Conservation (phyloP, 1,284 basidiomycete species). For the Moniliella sp. region DNA sequence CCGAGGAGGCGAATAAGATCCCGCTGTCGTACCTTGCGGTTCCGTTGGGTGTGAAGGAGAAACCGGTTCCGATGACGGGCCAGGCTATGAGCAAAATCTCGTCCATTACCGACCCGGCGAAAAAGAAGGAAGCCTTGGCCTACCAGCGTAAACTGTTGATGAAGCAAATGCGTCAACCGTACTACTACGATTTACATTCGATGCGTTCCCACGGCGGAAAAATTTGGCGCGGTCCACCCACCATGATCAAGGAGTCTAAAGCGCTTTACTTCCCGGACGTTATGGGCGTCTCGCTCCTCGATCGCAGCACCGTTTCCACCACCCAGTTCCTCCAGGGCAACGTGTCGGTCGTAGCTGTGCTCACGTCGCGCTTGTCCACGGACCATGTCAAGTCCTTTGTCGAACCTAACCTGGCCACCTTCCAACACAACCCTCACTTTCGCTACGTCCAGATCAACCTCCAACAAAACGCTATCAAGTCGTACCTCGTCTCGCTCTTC, state of each 20-base stretch:
- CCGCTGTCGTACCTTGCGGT: constrained; percentile 44
- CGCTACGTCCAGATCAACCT: constrained; percentile 68
- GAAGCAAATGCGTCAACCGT: constrained; percentile 63
- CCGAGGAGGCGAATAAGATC: constrained; percentile 8
- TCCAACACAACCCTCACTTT: constrained; percentile 47
- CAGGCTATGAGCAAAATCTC: background rate
- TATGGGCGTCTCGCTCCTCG: constrained; percentile 47
- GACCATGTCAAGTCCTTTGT: constrained; percentile 60
- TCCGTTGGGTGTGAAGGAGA: constrained; percentile 49
- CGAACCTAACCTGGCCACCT: constrained; percentile 45
- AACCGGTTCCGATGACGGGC: constrained; percentile 25
- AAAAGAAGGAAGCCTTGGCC: background rate
- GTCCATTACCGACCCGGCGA: background rate
- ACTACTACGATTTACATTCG: constrained; percentile 70
- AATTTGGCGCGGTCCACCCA: constrained; percentile 74
- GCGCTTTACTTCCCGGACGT: constrained; percentile 73
- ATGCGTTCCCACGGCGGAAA: constrained; percentile 69
- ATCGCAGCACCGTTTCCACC: constrained; percentile 48
- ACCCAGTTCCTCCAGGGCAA: constrained; percentile 54
- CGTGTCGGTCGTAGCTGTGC: constrained; percentile 56
- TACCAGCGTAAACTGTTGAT: constrained; percentile 40
- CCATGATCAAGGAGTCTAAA: constrained; percentile 44
- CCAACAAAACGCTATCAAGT: constrained; percentile 75
- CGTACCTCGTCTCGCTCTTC: constrained; percentile 64
- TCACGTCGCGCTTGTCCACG: constrained; percentile 66